Conservation (phyloP, 1,284 basidiomycete species). For the Cutaneotrichosporon arboriforme region DNA sequence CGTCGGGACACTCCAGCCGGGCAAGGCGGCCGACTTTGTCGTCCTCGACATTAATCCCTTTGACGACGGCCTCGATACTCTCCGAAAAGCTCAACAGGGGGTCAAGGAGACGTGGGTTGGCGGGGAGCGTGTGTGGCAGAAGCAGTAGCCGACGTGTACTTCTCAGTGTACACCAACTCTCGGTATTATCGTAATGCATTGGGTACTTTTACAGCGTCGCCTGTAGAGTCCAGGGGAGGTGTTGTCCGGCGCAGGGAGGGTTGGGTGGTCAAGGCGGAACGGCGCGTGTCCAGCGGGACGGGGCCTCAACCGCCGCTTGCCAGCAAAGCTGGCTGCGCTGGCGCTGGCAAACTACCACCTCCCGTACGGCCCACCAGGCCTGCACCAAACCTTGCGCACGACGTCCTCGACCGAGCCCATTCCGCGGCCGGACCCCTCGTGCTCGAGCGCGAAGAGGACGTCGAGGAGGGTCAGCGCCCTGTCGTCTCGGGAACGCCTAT, state of each 20-base stretch:
- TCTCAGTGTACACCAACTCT: too few relatives aligned
- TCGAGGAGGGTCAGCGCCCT: constrained; percentile 36
- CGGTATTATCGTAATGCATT: too few relatives aligned
- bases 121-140: constrained; percentile 14
- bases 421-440: constrained; percentile 29
- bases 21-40: constrained; percentile 30
- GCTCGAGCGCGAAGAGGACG: constrained; percentile 40
- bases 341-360: constrained; percentile 4
- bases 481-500: constrained; percentile 30
- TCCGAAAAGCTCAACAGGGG: constrained; percentile 25
- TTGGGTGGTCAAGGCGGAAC: too few relatives aligned
- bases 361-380: constrained; percentile 31
- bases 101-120: constrained; percentile 27
- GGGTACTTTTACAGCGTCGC: too few relatives aligned
- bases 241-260: too few relatives aligned
- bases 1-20: constrained; percentile 21
- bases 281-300: too few relatives aligned
- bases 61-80: constrained; percentile 19
- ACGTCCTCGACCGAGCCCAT: constrained; percentile 30
- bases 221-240: too few relatives aligned
- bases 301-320: too few relatives aligned
- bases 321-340: too few relatives aligned
- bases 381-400: constrained; percentile 22
- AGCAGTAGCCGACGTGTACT: neutral
- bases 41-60: constrained; percentile 31